A percentile compares a stretch with the other conserved stretches of the same genome.
Evolutionary conservation across 1,284 basidiomycete genomes (phyloP).

Genomic region (Flammula alnicola): DNA sequence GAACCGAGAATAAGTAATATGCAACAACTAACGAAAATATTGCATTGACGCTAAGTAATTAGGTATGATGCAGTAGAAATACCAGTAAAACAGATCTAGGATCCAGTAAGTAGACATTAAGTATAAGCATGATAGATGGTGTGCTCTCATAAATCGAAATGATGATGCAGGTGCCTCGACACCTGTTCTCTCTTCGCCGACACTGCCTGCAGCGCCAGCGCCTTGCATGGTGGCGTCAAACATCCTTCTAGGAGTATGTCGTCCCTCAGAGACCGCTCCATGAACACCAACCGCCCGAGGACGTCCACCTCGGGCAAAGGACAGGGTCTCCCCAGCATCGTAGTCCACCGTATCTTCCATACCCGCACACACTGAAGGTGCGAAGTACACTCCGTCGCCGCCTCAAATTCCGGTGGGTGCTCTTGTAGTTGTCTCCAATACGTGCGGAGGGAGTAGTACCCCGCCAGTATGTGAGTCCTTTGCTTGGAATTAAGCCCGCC

Average conservation of each 20-base stretch:
- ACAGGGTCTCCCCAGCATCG: constrained; percentile 22
- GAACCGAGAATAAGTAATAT: too few species aligned
- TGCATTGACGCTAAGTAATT: too few species aligned
- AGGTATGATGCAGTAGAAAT: too few species aligned
- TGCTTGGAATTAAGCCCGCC: constrained; percentile 25
- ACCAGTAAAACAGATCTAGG: constrained; percentile 29
- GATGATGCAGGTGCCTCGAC: constrained; percentile 35
- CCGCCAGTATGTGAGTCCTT: constrained; percentile 31
- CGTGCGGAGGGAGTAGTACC: constrained; percentile 34
- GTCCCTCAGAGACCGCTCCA: constrained; percentile 27
- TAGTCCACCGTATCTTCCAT: constrained; percentile 34
- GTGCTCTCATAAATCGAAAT: constrained; percentile 38
- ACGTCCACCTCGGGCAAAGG: constrained; percentile 30
- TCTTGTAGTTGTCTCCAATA: constrained; percentile 29
- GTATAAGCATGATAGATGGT: constrained; percentile 19
- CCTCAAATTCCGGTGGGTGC: constrained; percentile 24
- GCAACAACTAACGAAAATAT: too few species aligned
- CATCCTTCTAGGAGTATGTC: constrained; percentile 28
- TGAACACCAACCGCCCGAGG: constrained; percentile 26
- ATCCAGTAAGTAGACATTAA: constrained; percentile 29
- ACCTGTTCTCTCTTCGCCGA: constrained; percentile 28
- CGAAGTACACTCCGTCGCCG: constrained; percentile 18
- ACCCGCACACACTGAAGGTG: constrained; percentile 29
- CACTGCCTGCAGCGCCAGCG: constrained; percentile 29
- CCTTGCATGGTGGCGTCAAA: constrained; percentile 29